Evolutionary conservation across 2,329 filamentous ascomycete species (phyloP).

Genomic region (Colletotrichum truncatum): DNA sequence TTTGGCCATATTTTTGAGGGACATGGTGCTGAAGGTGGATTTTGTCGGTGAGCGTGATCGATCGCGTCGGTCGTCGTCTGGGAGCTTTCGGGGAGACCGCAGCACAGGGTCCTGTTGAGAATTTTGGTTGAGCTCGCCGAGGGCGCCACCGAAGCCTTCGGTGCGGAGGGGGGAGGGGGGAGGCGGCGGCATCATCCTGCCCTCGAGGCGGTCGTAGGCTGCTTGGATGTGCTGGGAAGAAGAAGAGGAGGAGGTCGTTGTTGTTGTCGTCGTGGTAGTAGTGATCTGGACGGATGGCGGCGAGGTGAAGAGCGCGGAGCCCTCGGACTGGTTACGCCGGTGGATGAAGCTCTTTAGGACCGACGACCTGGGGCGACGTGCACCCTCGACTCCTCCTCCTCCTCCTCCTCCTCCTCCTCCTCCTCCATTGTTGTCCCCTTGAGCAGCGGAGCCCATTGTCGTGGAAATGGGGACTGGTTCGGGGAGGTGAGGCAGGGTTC

Average conservation of each 20-base stretch:
- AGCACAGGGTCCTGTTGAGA: conserved; percentile 48
- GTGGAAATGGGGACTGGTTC: conserved; percentile 12
- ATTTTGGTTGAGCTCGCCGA: conserved; percentile 68
- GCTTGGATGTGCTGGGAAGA: conserved; percentile 29
- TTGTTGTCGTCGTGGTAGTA: conserved; percentile 14
- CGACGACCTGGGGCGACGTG: conserved; percentile 50
- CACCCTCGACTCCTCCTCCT: background rate
- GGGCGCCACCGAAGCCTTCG: conserved; percentile 49
- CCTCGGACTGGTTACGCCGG: conserved; percentile 57
- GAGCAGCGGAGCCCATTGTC: conserved; percentile 28
- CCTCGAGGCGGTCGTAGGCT: conserved; percentile 28
- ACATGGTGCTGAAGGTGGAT: conserved; percentile 51
- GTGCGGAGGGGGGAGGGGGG: conserved; percentile 44
- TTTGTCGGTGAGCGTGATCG: conserved; percentile 54
- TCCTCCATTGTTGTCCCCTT: conserved; percentile 29
- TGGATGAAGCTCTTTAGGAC: conserved; percentile 61
- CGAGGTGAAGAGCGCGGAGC: conserved; percentile 38
- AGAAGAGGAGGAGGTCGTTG: conserved; percentile 6
- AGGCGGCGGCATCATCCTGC: conserved; percentile 35
- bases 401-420: background rate
- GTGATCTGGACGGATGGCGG: conserved; percentile 33
- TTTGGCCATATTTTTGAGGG: conserved; percentile 53
- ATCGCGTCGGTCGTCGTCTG: conserved; percentile 42
- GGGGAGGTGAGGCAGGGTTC: conserved; percentile 21
- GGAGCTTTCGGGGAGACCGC: conserved; percentile 49